A percentile compares a stretch with the other conserved stretches of the same genome.
These are phyloP conservation scores for Tylopilus microsporus DNA, from an alignment of 1,284 basidiomycete genomes.

Conservation along the genomic window DNA sequence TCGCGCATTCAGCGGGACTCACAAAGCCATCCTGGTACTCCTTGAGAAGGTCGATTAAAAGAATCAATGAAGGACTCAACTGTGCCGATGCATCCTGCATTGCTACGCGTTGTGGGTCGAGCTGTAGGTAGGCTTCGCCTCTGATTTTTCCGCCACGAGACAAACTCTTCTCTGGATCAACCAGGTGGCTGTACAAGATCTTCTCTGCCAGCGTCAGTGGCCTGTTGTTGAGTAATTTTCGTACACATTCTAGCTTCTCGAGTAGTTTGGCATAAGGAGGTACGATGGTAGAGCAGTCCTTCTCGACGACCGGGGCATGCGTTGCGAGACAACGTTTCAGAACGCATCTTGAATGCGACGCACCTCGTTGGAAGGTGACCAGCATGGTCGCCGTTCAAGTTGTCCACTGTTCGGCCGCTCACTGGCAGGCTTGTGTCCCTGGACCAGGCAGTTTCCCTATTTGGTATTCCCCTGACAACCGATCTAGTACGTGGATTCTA, in stretches of 20 bases:
- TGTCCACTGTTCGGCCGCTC: not conserved
- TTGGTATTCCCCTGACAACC: not conserved
- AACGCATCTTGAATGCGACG: slow-evolving; percentile 6
- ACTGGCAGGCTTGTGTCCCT: too few relatives aligned
- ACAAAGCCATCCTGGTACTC: slow-evolving; percentile 70
- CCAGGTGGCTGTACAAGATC: slow-evolving; percentile 92
- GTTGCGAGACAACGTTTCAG: slow-evolving; percentile 47
- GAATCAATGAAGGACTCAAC: slow-evolving; percentile 43
- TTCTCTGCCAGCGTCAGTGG: slow-evolving; percentile 95
- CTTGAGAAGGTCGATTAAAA: slow-evolving; percentile 13
- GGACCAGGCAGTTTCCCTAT: not conserved
- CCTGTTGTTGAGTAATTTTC: slow-evolving; percentile 60
- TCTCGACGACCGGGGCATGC: slow-evolving; percentile 49
- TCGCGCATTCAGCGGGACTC: slow-evolving; percentile 25
- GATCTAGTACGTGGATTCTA: not conserved
- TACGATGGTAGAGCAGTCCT: slow-evolving; percentile 76
- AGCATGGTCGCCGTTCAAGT: slow-evolving; percentile 10
- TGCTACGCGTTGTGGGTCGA: slow-evolving; percentile 89
- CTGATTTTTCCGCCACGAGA: slow-evolving; percentile 65
- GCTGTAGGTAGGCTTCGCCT: slow-evolving; percentile 87
- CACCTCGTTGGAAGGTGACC: slow-evolving; percentile 16
- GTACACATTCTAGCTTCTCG: slow-evolving; percentile 70
- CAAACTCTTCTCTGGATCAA: slow-evolving; percentile 73
- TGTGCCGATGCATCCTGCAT: slow-evolving; percentile 99
- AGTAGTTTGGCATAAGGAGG: slow-evolving; percentile 84